phyloP scores from a whole-genome alignment of 2,329 filamentous ascomycete genomes.

The Zasmidium citrigriseum region DNA sequence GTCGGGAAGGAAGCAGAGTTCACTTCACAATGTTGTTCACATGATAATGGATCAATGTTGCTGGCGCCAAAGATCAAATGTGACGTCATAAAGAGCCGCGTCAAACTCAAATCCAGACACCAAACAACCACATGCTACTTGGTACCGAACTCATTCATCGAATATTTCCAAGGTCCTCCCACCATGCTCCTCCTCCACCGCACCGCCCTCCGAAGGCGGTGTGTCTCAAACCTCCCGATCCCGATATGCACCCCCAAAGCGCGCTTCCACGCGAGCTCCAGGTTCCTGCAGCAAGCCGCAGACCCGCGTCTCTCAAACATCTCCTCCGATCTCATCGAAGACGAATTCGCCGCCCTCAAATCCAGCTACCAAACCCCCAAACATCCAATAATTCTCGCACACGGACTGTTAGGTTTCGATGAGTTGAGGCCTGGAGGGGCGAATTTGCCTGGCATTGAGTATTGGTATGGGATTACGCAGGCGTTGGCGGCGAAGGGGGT shows the following conservation, averaged over 20 bases:
- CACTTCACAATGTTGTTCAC: too few relatives aligned
- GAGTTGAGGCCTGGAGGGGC: constrained; percentile 56
- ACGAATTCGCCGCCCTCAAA: constrained; percentile 63
- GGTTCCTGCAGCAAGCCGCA: constrained; percentile 1
- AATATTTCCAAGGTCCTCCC: neutral
- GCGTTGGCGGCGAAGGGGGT: constrained; percentile 58
- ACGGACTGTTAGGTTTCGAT: constrained; percentile 67
- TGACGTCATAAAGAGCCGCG: neutral
- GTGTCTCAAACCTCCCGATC: neutral
- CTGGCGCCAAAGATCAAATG: too few relatives aligned
- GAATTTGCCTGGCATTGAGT: constrained; percentile 59
- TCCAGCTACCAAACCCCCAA: constrained; percentile 57
- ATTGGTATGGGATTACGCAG: constrained; percentile 65
- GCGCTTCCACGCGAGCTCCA: neutral
- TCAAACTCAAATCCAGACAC: neutral
- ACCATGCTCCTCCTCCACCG: neutral
- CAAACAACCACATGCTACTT: neutral
- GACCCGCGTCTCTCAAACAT: constrained; percentile 27
- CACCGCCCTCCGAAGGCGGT: neutral
- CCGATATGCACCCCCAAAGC: neutral
- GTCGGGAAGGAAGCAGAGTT: too few relatives aligned
- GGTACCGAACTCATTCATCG: neutral
- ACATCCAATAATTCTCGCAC: constrained; percentile 63
- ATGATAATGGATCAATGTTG: too few relatives aligned
- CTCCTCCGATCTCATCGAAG: constrained; percentile 37